A percentile compares a stretch with the other conserved stretches of the same genome.
Conservation (phyloP, 257 asterid genomes). For the Solanum virginianum region DNA sequence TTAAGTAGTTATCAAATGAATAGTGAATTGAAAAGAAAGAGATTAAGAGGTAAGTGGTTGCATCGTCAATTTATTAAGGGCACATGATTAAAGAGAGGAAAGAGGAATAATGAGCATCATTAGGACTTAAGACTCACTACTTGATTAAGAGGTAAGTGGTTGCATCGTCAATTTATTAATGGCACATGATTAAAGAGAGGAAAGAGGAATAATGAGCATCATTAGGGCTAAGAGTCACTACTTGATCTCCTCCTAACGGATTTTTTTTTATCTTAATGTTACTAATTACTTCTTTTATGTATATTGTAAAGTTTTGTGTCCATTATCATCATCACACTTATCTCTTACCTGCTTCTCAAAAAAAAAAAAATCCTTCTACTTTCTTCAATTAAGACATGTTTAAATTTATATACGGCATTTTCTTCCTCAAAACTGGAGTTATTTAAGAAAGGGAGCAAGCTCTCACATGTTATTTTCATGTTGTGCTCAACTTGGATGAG, state of each 20-base stretch:
- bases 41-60: constrained; percentile 38
- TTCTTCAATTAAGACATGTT: background rate
- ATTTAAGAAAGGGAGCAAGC: background rate
- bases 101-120: constrained; percentile 17
- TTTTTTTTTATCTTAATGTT: constrained; percentile 11
- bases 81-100: constrained; percentile 29
- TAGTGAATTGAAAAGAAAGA: background rate
- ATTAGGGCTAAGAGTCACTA: constrained; percentile 26
- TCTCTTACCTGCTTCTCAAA: background rate
- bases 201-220: constrained; percentile 12
- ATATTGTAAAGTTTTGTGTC: background rate
- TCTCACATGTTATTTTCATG: background rate
- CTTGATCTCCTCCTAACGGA: constrained; percentile 40
- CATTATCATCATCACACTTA: background rate
- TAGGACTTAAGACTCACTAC: constrained; percentile 22
- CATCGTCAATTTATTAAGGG: constrained; percentile 42
- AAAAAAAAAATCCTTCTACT: too few species aligned
- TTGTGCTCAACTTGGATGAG: background rate
- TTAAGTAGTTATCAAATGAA: background rate
- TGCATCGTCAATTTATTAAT: constrained; percentile 44
- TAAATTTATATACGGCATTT: background rate
- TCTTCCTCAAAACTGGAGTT: background rate
- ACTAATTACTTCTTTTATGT: background rate
- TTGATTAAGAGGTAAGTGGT: constrained; percentile 34
- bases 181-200: constrained; percentile 32